Conservation (phyloP, 768 basidiomycete genomes). For the Hypholoma sublateritium region DNA sequence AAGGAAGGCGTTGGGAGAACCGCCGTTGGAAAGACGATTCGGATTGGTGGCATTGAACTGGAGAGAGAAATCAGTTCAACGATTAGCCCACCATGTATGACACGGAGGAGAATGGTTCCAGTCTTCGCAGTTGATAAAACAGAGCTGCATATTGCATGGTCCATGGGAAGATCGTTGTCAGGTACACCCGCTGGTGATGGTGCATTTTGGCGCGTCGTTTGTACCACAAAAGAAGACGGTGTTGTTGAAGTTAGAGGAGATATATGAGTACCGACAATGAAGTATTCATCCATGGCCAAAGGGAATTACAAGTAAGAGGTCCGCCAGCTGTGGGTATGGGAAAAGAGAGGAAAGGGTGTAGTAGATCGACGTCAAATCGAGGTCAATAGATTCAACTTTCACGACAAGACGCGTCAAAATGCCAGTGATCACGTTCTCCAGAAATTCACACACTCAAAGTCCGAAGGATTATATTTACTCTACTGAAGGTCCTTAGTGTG, state of each 20-base stretch:
- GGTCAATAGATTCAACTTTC: constrained; percentile 6
- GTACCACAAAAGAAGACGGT: constrained; percentile 50
- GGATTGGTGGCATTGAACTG: constrained; percentile 61
- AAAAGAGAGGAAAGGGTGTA: background rate
- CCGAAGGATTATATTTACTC: too few species aligned
- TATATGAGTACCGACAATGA: constrained; percentile 59
- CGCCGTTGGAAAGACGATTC: constrained; percentile 75
- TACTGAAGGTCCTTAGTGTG: too few species aligned
- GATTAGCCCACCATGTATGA: constrained; percentile 72
- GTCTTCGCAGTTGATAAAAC: constrained; percentile 55
- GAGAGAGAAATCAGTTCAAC: constrained; percentile 79
- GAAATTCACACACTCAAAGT: constrained; percentile 21
- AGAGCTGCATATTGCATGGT: constrained; percentile 72
- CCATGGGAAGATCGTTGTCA: constrained; percentile 49
- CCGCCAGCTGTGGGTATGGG: constrained; percentile 2
- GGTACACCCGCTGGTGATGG: constrained; percentile 44
- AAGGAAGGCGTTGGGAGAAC: constrained; percentile 67
- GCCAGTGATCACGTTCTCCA: constrained; percentile 20
- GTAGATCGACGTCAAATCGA: constrained; percentile 4
- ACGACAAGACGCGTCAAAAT: constrained; percentile 23
- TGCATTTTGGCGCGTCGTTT: constrained; percentile 56
- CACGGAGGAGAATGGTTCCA: constrained; percentile 70
- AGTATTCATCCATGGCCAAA: constrained; percentile 31
- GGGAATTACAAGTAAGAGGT: background rate
- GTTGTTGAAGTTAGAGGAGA: constrained; percentile 62